A percentile compares a stretch with the other conserved stretches of the same genome.
phyloP scores from a whole-genome alignment of 2,329 filamentous ascomycete genomes.

The Fusarium sarcochroum region DNA sequence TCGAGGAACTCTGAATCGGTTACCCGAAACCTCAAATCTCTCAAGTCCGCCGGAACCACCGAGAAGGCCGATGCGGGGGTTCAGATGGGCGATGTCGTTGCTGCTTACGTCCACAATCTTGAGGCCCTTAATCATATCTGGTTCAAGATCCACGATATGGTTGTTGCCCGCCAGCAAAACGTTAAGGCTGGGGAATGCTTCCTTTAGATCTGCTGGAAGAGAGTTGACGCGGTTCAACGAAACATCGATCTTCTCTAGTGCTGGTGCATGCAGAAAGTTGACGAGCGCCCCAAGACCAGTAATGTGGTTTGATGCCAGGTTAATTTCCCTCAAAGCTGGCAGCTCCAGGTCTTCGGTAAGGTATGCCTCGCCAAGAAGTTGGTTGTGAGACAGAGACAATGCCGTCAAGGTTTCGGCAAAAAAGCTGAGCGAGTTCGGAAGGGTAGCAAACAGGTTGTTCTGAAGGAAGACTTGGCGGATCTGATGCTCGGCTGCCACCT shows the following conservation, averaged over 20 bases:
- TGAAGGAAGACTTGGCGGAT: slow-evolving; percentile 76
- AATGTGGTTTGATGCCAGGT: slow-evolving; percentile 81
- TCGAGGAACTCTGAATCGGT: slow-evolving; percentile 88
- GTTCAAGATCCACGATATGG: slow-evolving; percentile 78
- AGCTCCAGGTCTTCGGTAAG: slow-evolving; percentile 77
- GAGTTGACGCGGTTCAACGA: slow-evolving; percentile 84
- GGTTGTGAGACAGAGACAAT: slow-evolving; percentile 82
- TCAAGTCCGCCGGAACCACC: slow-evolving; percentile 72
- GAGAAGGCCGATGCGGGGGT: slow-evolving; percentile 84
- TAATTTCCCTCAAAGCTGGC: slow-evolving; percentile 82
- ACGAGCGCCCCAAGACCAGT: slow-evolving; percentile 77
- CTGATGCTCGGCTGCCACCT: slow-evolving; percentile 65
- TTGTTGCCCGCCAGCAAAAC: slow-evolving; percentile 85
- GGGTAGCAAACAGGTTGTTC: slow-evolving; percentile 78
- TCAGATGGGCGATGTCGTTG: slow-evolving; percentile 87
- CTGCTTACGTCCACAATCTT: slow-evolving; percentile 76
- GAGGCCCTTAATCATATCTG: slow-evolving; percentile 80
- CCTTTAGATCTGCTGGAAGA: slow-evolving; percentile 74
- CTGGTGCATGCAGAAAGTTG: slow-evolving; percentile 77
- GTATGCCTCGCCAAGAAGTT: slow-evolving; percentile 75
- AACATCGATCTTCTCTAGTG: slow-evolving; percentile 82
- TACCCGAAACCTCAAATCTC: slow-evolving; percentile 83
- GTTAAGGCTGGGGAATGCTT: slow-evolving; percentile 77
- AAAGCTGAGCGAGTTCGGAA: slow-evolving; percentile 80
- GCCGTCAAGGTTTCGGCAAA: slow-evolving; percentile 79